Percentiles rank a stretch among this genome's conserved stretches.
Conservation (phyloP, 352 stramenopile genomes). For the Saprolegnia diclina region DNA sequence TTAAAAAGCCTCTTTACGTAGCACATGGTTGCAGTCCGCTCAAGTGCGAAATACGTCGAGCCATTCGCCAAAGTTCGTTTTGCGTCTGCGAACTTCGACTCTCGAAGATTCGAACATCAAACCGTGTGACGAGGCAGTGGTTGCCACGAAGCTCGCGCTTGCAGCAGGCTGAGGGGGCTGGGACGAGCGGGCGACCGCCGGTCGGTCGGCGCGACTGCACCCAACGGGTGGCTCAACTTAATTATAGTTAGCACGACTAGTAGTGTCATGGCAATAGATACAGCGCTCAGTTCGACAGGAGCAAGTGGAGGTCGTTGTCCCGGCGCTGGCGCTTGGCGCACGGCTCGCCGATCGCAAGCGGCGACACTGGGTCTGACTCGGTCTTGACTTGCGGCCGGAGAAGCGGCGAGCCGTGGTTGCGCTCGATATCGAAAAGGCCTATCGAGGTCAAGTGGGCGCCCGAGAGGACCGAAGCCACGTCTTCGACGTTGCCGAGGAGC, state of each 20-base stretch:
- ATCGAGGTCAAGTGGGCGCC: slow-evolving; percentile 19
- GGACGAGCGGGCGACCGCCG: too few relatives aligned
- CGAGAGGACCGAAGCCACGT: slow-evolving; percentile 16
- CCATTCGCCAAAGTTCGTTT: too few relatives aligned
- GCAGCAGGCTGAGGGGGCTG: too few relatives aligned
- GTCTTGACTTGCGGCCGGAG: not conserved
- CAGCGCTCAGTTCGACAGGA: not conserved
- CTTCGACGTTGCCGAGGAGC: slow-evolving; percentile 15
- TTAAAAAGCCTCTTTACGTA: too few relatives aligned
- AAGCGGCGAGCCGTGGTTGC: slow-evolving; percentile 1
- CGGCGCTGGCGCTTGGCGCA: not conserved
- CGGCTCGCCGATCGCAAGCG: not conserved
- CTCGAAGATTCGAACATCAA: too few relatives aligned
- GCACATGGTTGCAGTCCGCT: too few relatives aligned
- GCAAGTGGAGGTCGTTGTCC: not conserved
- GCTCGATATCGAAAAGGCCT: slow-evolving; percentile 25
- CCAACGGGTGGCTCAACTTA: not conserved
- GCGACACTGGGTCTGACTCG: not conserved
- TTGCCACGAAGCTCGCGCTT: too few relatives aligned
- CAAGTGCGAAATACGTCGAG: too few relatives aligned
- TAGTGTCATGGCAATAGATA: not conserved
- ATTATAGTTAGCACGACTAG: not conserved
- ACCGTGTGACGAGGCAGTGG: too few relatives aligned
- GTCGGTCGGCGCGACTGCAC: not conserved
- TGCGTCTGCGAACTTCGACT: too few relatives aligned